phyloP scores from a whole-genome alignment of 176 grass and related monocot species.

The Elymus sibiricus region DNA sequence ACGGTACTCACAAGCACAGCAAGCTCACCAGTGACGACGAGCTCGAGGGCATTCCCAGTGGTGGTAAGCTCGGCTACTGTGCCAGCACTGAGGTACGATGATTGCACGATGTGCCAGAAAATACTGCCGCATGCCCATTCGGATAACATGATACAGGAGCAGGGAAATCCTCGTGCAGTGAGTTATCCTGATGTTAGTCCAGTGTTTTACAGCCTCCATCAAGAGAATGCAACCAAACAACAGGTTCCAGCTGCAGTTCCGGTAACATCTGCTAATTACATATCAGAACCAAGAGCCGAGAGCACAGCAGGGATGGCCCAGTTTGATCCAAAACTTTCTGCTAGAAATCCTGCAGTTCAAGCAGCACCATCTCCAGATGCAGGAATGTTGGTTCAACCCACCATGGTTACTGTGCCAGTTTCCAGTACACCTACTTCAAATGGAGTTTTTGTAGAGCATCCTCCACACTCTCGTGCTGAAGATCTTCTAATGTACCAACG shows the following conservation, averaged over 20 bases:
- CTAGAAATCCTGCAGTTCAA: slow-evolving; percentile 39
- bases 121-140: slow-evolving; percentile 73
- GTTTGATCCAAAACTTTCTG: slow-evolving; percentile 33
- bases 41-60: slow-evolving; percentile 33
- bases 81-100: slow-evolving; percentile 42
- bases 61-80: slow-evolving; percentile 21
- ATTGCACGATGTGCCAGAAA: slow-evolving; percentile 85
- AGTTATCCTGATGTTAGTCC: slow-evolving; percentile 35
- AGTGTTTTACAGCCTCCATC: slow-evolving; percentile 50
- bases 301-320: slow-evolving; percentile 21
- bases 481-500: slow-evolving; percentile 46
- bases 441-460: slow-evolving; percentile 43
- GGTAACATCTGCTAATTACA: slow-evolving; percentile 28
- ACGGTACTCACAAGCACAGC: slow-evolving; percentile 15
- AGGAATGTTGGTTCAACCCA: slow-evolving; percentile 28
- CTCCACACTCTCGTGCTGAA: slow-evolving; percentile 26
- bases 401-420: slow-evolving; percentile 38
- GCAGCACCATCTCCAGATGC: slow-evolving; percentile 27
- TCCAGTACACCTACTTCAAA: slow-evolving; percentile 41
- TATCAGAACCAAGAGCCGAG: slow-evolving; percentile 33
- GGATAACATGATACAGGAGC: slow-evolving; percentile 62
- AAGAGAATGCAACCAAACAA: slow-evolving; percentile 49
- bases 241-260: slow-evolving; percentile 22
- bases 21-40: slow-evolving; percentile 13
- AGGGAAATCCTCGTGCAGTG: slow-evolving; percentile 20